phyloP scores from a whole-genome alignment of 768 basidiomycete species.

The Xanthoconium stramineum region DNA sequence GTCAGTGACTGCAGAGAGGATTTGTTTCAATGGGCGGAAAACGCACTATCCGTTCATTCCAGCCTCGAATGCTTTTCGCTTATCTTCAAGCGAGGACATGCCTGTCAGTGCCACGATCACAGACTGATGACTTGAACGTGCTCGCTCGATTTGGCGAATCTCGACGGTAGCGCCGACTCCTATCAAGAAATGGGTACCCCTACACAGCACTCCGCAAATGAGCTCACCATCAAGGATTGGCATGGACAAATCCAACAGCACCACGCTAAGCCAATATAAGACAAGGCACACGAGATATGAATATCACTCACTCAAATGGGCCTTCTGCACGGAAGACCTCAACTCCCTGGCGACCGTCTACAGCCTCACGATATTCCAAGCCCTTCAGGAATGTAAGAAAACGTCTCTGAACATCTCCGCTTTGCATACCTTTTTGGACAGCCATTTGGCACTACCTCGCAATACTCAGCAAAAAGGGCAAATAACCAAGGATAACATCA shows the following conservation, averaged over 20 bases:
- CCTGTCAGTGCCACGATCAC: slow-evolving; percentile 89
- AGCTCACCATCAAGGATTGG: slow-evolving; percentile 80
- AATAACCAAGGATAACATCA: slow-evolving; percentile 12
- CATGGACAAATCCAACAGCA: slow-evolving; percentile 90
- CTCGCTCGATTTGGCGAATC: slow-evolving; percentile 73
- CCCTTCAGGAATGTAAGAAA: slow-evolving; percentile 39
- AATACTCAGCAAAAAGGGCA: slow-evolving; percentile 9
- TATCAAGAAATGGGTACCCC: slow-evolving; percentile 25
- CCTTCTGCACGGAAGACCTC: slow-evolving; percentile 66
- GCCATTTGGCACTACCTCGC: slow-evolving; percentile 54
- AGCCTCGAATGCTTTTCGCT: slow-evolving; percentile 84
- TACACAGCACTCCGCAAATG: not conserved
- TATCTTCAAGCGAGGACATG: slow-evolving; percentile 91
- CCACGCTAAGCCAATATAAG: slow-evolving; percentile 51
- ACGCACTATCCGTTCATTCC: slow-evolving; percentile 94
- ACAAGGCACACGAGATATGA: not conserved
- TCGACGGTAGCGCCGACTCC: slow-evolving; percentile 80
- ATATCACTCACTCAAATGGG: slow-evolving; percentile 74
- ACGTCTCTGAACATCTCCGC: not conserved
- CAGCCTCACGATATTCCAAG: slow-evolving; percentile 73
- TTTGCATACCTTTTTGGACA: slow-evolving; percentile 47
- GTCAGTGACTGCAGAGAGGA: not conserved
- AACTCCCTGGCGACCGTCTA: slow-evolving; percentile 84
- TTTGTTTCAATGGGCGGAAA: slow-evolving; percentile 15
- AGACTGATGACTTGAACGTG: slow-evolving; percentile 28